Conservation (phyloP, 2,329 filamentous ascomycete species). For the Diaporthe sp. region DNA sequence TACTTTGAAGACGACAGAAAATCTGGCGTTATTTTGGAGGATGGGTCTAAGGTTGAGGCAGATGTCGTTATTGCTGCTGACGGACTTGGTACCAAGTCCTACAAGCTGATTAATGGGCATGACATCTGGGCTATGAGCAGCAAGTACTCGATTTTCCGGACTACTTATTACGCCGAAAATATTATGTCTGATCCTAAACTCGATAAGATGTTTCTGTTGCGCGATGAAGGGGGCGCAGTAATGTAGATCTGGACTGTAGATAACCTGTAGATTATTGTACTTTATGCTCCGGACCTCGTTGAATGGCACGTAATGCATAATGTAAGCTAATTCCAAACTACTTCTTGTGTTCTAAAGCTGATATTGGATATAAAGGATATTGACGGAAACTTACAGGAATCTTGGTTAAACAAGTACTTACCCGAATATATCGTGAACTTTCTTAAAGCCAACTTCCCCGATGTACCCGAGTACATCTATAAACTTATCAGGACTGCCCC, state of each 20-base stretch:
- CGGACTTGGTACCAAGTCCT: slow-evolving; percentile 44
- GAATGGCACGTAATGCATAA: slow-evolving; percentile 28
- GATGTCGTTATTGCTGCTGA: slow-evolving; percentile 46
- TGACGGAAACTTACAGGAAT: slow-evolving; percentile 58
- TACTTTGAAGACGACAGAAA: slow-evolving; percentile 31
- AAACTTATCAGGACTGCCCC: slow-evolving; percentile 37
- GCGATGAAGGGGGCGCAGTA: slow-evolving; percentile 63
- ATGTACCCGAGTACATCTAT: slow-evolving; percentile 54
- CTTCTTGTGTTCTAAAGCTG: slow-evolving; percentile 55
- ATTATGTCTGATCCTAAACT: slow-evolving; percentile 50
- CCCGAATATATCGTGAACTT: slow-evolving; percentile 55
- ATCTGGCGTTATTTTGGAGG: slow-evolving; percentile 25
- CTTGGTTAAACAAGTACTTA: slow-evolving; percentile 56
- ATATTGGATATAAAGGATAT: slow-evolving; percentile 63
- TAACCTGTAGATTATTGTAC: slow-evolving; percentile 59
- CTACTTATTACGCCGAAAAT: slow-evolving; percentile 35
- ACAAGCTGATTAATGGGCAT: slow-evolving; percentile 37
- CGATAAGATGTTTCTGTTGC: slow-evolving; percentile 54
- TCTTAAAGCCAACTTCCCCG: slow-evolving; percentile 51
- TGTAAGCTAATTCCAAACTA: background rate
- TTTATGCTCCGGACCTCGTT: slow-evolving; percentile 44
- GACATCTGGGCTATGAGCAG: slow-evolving; percentile 39
- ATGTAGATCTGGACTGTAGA: slow-evolving; percentile 57
- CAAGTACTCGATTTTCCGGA: slow-evolving; percentile 40
- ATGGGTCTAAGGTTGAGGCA: slow-evolving; percentile 39